Evolutionary conservation across 1,284 basidiomycete genomes (phyloP), one percentile per base, ranked within the genome.

Genomic region (Fomitopsis palustris): DNA sequence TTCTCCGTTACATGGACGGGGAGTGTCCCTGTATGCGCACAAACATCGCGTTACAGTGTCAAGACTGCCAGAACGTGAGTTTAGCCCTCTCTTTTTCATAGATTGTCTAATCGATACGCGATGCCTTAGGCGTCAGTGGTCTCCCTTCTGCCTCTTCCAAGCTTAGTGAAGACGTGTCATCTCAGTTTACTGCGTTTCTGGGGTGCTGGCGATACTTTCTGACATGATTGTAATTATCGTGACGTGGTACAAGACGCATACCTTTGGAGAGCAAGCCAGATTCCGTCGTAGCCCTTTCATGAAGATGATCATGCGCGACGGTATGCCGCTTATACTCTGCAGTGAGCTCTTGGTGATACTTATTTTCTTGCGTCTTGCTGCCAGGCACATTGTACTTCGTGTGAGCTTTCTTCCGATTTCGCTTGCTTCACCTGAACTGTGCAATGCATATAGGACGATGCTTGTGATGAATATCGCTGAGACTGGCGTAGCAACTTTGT

Each of bases 361-460:
- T 12, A 37, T 3, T 14, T 37, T 14, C 35, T 2, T 37, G 35
- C 8, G 16, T 14, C 35, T 37, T 4, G 35, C 16, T 5, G 8
- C 17, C 35, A 54, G 53, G 53, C 9, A 54, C 53, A 21, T 9
- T 42, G n/a, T 54, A 54, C n/a, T 54, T 54, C 53, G 8, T 54
- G 53, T 54, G 21, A 29, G 29, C 19, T 42, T 8, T 9, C 2
- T 8, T n/a, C 17, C 21, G 4, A n/a, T 17, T 4, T 7, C 7
- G n/a, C 21, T 29, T 27, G 2, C 12, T 29, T 4, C 19, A 23
- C n/a, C 33, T 53, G 33, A 53, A 8, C 19, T 4, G 12, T 9
- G n/a, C 16, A n/a, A 4, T 16, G n/a, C 29, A 10, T 5, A 12
- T 37, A 54, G 53, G 4, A 27, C 27, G 10, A 38, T 54, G 31